Conservation (phyloP, 208 protist genomes). For the Acanthamoeba royreba region DNA sequence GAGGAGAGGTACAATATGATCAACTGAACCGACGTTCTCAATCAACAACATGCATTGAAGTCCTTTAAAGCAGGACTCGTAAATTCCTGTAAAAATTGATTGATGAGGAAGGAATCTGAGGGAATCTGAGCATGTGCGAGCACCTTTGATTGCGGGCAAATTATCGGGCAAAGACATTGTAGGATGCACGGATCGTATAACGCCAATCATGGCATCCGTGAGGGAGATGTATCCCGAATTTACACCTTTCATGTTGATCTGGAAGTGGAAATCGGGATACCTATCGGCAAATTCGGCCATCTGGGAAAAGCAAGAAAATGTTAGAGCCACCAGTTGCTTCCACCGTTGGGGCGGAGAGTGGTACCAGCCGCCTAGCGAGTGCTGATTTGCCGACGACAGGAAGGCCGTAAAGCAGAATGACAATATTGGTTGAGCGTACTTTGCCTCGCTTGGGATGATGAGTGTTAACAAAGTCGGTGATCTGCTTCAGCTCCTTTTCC, state of each 20-base stretch:
- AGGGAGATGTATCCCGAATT: neutral
- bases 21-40: conserved; percentile 19
- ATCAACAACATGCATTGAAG: conserved; percentile 31
- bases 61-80: conserved; percentile 25
- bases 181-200: neutral
- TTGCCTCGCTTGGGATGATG: neutral
- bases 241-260: neutral
- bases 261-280: neutral
- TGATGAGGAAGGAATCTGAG: neutral
- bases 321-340: neutral
- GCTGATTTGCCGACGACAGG: conserved; percentile 34
- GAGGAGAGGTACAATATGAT: conserved; percentile 5
- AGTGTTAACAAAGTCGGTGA: neutral
- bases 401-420: conserved; percentile 30
- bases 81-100: neutral
- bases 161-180: neutral
- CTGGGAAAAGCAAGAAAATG: neutral
- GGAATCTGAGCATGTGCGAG: neutral
- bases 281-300: neutral
- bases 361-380: neutral
- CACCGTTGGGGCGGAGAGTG: neutral
- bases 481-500: conserved; percentile 18
- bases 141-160: neutral
- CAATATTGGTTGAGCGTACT: neutral
- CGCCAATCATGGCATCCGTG: conserved; percentile 37